Evolutionary conservation across 2,329 filamentous ascomycete genomes (phyloP), one percentile per base, ranked within the genome.

Genomic region (Diaporthe eres): DNA sequence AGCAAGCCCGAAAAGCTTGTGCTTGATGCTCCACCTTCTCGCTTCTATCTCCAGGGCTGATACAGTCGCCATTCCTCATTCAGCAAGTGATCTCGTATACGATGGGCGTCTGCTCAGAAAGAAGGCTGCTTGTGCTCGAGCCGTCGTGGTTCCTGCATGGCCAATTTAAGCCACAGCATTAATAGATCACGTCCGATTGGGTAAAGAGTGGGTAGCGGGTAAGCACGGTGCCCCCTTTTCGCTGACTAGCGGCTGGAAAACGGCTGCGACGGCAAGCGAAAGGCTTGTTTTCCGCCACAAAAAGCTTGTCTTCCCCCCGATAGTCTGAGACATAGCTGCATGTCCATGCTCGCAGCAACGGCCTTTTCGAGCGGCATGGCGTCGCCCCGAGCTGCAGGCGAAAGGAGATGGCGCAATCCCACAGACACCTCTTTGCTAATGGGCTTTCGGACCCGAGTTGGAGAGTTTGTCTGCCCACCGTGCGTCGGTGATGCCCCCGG

Each of bases 251-350:
- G 47, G n/a, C 47, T 65, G 19, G 17, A 34, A n/a, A 73, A 51
- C 71, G 71, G 71, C 58, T 73, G 55, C 31, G 22, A 65, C 58
- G 71, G 58, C 71, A 73, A 58, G 42, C 53, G 57, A 72, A 60
- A 72, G 22, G 70, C 70, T 72, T 72, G 44, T 61, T 34, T 34
- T 58, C 39, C 53, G 55, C 44, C 71, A 31, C 47, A 25, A 47
- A 31, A 73, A 73, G 71, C 71, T 73, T 73, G 71, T 68, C 65
- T 44, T n/a, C 19, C 44, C n/a, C 17, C 9, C 22, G 31, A 13
- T 31, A 31, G n/a, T 47, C 37, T 55, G 47, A 60, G 34, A 53
- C 47, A 31, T 31, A n/a, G 44, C 12, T 44, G 37, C 42, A 51
- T 13, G 71, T 42, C 34, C 58, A 73, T 65, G 31, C 71, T 73